Evolutionary conservation across 2,329 filamentous ascomycete species (phyloP), one percentile per base, ranked within the genome.

Genomic region (Neofusicoccum parvum): DNA sequence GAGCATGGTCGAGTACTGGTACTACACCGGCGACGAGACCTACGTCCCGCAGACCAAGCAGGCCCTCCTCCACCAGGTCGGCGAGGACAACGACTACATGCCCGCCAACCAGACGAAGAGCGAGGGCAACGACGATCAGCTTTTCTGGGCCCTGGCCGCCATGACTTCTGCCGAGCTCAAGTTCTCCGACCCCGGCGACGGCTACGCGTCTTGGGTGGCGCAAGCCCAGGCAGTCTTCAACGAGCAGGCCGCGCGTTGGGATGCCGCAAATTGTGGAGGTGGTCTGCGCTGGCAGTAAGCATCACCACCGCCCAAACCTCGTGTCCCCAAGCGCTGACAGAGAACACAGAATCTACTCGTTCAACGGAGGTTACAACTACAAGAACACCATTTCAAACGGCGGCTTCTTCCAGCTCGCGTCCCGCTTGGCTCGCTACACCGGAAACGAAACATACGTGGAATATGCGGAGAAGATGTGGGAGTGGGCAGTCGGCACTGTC

Each of bases 121-220:
- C 67, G 68, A 50, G 50, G 79, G 79, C 12, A 86, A 86, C 69
- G 83, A 87, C 68, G 83, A 87, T 69, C 84, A 89, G 82, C 89
- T 90, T 5, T 94, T 95, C 78, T 96, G 92, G 92, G 91, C 86
- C n/a, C 85, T 95, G 81, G 87, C 92, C 1, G 90, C 89, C 67
- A 90, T 96, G 83, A 85, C 86, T 10, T 92, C 92, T 2, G 89
- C 90, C 43, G 92, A 96, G 78, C 86, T 89, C 71, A 88, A 88
- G 68, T 94, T 90, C 72, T 89, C 89, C 1, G 85, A 92, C 70
- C 89, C 90, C 4, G 83, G 86, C 0, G 69, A 80, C 0, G 85
- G 48, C 15, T 51, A 68, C 36, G 68, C 68, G 15, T 69, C 70
- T 5, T 71, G 69, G 70, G 62, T 71, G 12, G 70, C 67, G 4